phyloP scores from a whole-genome alignment of 768 basidiomycete genomes.

The Paxillus rubicundulus region DNA sequence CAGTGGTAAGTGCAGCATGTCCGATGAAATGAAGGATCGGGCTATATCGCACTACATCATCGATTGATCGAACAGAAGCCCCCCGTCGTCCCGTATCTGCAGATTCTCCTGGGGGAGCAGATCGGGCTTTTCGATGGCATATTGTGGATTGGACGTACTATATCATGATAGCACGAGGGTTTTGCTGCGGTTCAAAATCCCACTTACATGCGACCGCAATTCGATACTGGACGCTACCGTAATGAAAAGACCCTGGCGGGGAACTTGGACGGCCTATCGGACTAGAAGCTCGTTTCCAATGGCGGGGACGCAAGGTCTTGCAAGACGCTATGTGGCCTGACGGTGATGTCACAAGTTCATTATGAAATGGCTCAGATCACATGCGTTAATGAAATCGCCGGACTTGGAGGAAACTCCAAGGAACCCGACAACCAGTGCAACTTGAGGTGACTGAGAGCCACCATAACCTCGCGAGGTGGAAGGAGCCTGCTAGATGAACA shows the following conservation, averaged over 20 bases:
- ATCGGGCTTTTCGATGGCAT: not conserved
- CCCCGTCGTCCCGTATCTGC: not conserved
- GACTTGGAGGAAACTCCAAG: conserved; percentile 5
- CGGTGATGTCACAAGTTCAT: conserved; percentile 15
- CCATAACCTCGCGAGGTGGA: conserved; percentile 8
- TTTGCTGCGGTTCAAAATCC: conserved; percentile 8
- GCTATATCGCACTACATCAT: not conserved
- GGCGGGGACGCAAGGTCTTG: conserved; percentile 2
- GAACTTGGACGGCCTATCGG: not conserved
- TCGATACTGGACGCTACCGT: conserved; percentile 4
- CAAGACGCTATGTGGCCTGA: not conserved
- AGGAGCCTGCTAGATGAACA: not conserved
- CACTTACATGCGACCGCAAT: not conserved
- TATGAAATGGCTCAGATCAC: not conserved
- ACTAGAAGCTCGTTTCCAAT: not conserved
- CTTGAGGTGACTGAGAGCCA: not conserved
- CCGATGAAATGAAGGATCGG: conserved; percentile 16
- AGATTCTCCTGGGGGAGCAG: not conserved
- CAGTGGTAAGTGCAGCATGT: conserved; percentile 1
- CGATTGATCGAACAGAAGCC: not conserved
- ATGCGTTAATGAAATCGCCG: not conserved
- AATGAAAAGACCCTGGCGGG: conserved; percentile 10
- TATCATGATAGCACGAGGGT: not conserved
- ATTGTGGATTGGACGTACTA: not conserved
- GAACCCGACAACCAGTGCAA: conserved; percentile 5